Percentiles rank a stretch among this genome's conserved stretches.
These are phyloP conservation scores for Lichtheimia hyalospora DNA, from an alignment of 371 early-diverging fungal genomes.

Conservation along the genomic window DNA sequence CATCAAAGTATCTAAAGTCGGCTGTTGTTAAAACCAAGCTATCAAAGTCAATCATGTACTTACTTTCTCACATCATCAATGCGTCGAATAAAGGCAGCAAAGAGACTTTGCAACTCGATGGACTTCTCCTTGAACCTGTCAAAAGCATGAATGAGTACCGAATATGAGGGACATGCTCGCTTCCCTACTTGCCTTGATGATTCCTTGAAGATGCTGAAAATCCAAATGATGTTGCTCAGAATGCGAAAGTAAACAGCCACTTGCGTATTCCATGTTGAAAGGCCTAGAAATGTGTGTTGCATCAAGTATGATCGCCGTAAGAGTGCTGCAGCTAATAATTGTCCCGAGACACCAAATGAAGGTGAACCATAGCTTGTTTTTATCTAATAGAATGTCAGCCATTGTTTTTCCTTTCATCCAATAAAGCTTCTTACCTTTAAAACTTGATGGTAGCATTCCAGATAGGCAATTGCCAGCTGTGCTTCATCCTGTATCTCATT, in stretches of 20 bases:
- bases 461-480: conserved; percentile 47
- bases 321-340: conserved; percentile 39
- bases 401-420: not conserved
- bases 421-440: conserved; percentile 25
- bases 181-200: conserved; percentile 33
- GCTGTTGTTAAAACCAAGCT: not conserved
- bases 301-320: conserved; percentile 57
- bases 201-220: conserved; percentile 54
- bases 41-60: not conserved
- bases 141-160: too few species aligned
- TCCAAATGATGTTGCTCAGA: conserved; percentile 54
- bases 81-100: conserved; percentile 31
- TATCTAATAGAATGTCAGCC: conserved; percentile 9
- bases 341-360: conserved; percentile 43
- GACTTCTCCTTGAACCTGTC: not conserved
- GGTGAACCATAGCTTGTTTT: conserved; percentile 45
- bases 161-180: too few species aligned
- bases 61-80: conserved; percentile 31
- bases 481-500: not conserved
- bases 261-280: conserved; percentile 40
- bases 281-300: conserved; percentile 66
- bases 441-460: conserved; percentile 46
- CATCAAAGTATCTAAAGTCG: not conserved
- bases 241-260: conserved; percentile 51
- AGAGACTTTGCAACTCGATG: conserved; percentile 27